Evolutionary conservation across 495 filamentous ascomycete genomes (phyloP).

Genomic region (Copromyces sp.): DNA sequence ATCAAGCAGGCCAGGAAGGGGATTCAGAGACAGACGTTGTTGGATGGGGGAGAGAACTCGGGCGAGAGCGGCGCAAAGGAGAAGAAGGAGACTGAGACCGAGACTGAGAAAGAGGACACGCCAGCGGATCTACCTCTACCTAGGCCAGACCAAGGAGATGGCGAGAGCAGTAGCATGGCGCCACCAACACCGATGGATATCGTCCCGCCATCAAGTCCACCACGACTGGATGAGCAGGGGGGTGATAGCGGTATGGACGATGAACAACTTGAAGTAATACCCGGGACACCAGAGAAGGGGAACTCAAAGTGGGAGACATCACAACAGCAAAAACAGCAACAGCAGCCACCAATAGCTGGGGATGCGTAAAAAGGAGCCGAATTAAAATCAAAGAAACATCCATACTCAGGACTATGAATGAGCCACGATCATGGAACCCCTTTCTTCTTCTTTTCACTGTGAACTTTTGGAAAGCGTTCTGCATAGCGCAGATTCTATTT

Average conservation of each 20-base stretch:
- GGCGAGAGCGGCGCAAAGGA: background rate
- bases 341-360: background rate
- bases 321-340: background rate
- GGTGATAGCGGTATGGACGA: background rate
- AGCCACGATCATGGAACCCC: too few species aligned
- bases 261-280: background rate
- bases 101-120: background rate
- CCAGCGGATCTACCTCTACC: background rate
- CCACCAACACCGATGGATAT: background rate
- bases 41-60: background rate
- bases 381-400: too few species aligned
- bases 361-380: background rate
- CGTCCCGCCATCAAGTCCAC: background rate
- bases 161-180: too few species aligned
- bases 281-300: background rate
- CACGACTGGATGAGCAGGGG: background rate
- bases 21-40: slow-evolving; percentile 5
- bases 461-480: too few species aligned
- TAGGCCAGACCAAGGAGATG: too few species aligned
- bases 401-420: too few species aligned
- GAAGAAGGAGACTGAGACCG: background rate
- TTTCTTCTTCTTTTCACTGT: too few species aligned
- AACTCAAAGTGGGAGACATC: background rate
- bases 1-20: slow-evolving; percentile 53
- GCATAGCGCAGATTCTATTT: too few species aligned